Conservation (phyloP, 73 alveolate genomes). For the Paramecium caudatum region DNA sequence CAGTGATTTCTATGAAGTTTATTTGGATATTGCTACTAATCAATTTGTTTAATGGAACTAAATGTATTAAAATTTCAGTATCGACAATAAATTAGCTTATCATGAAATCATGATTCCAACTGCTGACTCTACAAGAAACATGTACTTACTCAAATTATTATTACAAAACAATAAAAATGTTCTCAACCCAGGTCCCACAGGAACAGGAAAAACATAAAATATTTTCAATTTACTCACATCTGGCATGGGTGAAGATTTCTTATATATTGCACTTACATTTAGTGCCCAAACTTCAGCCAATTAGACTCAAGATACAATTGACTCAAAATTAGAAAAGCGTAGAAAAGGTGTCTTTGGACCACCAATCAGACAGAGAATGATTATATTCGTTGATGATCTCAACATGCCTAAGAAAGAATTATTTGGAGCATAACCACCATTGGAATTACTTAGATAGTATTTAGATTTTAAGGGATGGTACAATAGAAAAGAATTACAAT, state of each 20-base stretch:
- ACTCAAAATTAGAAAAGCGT: conserved; percentile 82
- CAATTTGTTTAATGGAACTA: conserved; percentile 94
- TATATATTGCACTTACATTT: conserved; percentile 88
- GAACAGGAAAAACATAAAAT: conserved; percentile 99
- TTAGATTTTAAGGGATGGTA: conserved; percentile 96
- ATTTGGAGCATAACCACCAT: conserved; percentile 98
- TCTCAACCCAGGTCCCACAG: conserved; percentile 99
- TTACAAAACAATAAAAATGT: conserved; percentile 96
- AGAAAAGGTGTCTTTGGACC: conserved; percentile 95
- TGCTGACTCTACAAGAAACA: conserved; percentile 98
- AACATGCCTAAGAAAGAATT: conserved; percentile 98
- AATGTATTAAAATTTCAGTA: conserved; percentile 87
- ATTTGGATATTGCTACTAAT: conserved; percentile 85
- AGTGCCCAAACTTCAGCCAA: conserved; percentile 76
- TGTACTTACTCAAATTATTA: conserved; percentile 91
- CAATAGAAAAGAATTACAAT: conserved; percentile 89
- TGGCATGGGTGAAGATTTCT: conserved; percentile 98
- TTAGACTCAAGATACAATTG: conserved; percentile 80
- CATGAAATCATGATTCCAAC: conserved; percentile 99
- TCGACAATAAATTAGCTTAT: conserved; percentile 91
- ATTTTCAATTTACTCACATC: conserved; percentile 93
- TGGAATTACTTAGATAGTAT: conserved; percentile 94
- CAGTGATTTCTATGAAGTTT: conserved; percentile 91
- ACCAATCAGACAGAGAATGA: conserved; percentile 90
- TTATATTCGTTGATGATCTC: conserved; percentile 96